phyloP scores from a whole-genome alignment of 2,329 filamentous ascomycete species.

The Cercospora nicotianae region DNA sequence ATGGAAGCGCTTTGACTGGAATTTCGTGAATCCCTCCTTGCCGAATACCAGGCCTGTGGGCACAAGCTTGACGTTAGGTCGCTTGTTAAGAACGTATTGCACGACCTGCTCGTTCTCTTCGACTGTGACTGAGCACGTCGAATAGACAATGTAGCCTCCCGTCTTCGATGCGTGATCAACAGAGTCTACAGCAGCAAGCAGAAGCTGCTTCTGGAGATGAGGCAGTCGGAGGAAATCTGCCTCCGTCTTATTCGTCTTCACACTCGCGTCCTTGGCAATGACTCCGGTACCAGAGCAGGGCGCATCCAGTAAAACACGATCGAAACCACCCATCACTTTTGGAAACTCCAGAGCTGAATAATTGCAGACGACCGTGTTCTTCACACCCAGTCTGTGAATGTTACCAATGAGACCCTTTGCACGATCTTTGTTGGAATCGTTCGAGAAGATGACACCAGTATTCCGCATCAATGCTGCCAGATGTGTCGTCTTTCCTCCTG shows the following conservation, averaged over 20 bases:
- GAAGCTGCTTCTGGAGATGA: slow-evolving; percentile 90
- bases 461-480: slow-evolving; percentile 98
- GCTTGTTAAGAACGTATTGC: slow-evolving; percentile 85
- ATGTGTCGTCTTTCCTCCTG: slow-evolving; percentile 94
- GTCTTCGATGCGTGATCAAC: slow-evolving; percentile 90
- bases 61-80: slow-evolving; percentile 91
- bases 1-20: slow-evolving; percentile 89
- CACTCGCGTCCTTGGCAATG: slow-evolving; percentile 92
- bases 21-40: slow-evolving; percentile 87
- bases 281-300: slow-evolving; percentile 97
- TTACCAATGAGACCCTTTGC: slow-evolving; percentile 97
- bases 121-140: slow-evolving; percentile 90
- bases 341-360: slow-evolving; percentile 95
- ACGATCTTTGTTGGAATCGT: slow-evolving; percentile 91
- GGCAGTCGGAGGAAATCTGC: slow-evolving; percentile 91
- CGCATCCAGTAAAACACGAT: slow-evolving; percentile 89
- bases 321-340: slow-evolving; percentile 90
- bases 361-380: slow-evolving; percentile 93
- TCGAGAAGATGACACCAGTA: slow-evolving; percentile 91
- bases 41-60: slow-evolving; percentile 89
- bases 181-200: slow-evolving; percentile 91
- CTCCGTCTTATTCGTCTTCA: slow-evolving; percentile 98
- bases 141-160: slow-evolving; percentile 94
- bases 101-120: slow-evolving; percentile 95
- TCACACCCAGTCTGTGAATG: slow-evolving; percentile 88